Conservation (phyloP, 2,329 filamentous ascomycete genomes). For the Clonostachys chloroleuca region DNA sequence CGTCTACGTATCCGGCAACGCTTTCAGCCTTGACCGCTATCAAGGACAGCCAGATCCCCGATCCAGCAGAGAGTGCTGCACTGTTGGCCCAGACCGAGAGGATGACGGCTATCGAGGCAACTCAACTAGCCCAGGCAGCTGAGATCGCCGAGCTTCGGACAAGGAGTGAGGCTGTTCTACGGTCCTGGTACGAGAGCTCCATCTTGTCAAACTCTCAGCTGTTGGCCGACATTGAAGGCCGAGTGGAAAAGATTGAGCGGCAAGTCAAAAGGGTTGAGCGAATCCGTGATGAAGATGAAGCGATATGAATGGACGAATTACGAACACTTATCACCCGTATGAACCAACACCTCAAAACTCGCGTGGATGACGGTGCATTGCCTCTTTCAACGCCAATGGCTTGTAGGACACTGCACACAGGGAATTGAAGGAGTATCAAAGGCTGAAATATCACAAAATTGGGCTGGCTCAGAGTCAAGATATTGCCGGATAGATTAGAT, state of each 20-base stretch:
- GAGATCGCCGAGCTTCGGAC: constrained; percentile 60
- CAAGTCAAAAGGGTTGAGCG: constrained; percentile 60
- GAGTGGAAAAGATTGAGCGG: constrained; percentile 62
- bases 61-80: constrained; percentile 46
- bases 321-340: not conserved
- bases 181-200: constrained; percentile 70
- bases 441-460: no score
- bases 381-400: no score
- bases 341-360: not conserved
- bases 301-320: constrained; percentile 13
- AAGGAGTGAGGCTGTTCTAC: constrained; percentile 57
- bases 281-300: constrained; percentile 44
- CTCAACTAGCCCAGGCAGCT: constrained; percentile 56
- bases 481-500: no score
- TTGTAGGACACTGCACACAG: no score
- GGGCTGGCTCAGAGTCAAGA: no score
- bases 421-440: no score
- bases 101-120: constrained; percentile 56
- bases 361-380: no score
- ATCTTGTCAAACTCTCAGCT: constrained; percentile 64
- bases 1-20: constrained; percentile 48
- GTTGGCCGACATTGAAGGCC: constrained; percentile 68
- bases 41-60: constrained; percentile 51
- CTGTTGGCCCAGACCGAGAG: constrained; percentile 56
- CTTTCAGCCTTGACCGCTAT: constrained; percentile 55